These are phyloP conservation scores for Phyllosticta paracitricarpa DNA, from an alignment of 2,329 filamentous ascomycete species.

Conservation along the genomic window DNA sequence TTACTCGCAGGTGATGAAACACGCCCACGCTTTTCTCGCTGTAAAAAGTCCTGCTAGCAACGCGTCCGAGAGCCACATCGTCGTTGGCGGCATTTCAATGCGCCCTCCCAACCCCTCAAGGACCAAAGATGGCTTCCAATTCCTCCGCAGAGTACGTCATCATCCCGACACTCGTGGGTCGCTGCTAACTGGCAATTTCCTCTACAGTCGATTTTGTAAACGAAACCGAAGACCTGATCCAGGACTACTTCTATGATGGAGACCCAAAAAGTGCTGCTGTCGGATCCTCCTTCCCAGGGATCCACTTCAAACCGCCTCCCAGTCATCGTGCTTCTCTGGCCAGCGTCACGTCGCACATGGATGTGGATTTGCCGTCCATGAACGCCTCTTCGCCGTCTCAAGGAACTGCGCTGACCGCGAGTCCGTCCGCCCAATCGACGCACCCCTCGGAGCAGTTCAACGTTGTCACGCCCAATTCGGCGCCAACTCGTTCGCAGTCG, in stretches of 20 bases:
- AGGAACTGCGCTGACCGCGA: neutral
- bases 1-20: slow-evolving; percentile 23
- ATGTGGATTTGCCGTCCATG: neutral
- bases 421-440: neutral
- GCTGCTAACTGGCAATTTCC: slow-evolving; percentile 15
- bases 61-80: slow-evolving; percentile 27
- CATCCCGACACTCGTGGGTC: neutral
- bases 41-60: slow-evolving; percentile 22
- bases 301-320: neutral
- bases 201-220: slow-evolving; percentile 26
- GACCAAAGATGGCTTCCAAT: slow-evolving; percentile 26
- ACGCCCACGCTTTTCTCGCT: slow-evolving; percentile 24
- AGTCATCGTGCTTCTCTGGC: neutral
- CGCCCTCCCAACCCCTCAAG: slow-evolving; percentile 22
- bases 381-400: neutral
- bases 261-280: slow-evolving; percentile 14
- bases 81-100: slow-evolving; percentile 25
- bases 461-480: neutral
- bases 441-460: neutral
- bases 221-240: slow-evolving; percentile 23
- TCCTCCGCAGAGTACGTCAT: slow-evolving; percentile 22
- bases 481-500: slow-evolving; percentile 20
- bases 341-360: neutral
- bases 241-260: slow-evolving; percentile 20
- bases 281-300: neutral